Base-by-base conservation (phyloP, 331 rosid genomes). In the Dryas integrifolia region DNA sequence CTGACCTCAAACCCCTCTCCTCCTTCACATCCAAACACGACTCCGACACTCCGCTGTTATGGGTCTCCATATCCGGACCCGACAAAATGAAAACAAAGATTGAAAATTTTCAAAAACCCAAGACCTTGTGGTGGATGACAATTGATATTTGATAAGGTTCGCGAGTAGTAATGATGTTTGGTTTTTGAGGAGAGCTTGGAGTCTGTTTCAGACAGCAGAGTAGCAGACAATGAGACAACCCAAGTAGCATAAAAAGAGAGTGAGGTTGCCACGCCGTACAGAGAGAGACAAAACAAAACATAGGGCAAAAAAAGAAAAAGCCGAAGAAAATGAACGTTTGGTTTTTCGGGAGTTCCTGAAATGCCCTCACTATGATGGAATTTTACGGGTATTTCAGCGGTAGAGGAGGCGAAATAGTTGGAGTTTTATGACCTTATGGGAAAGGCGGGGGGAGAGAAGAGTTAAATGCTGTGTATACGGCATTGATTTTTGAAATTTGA, bases 1-100 rank as follows among this genome's bases (percentile, higher is more conserved):
- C 98, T 7, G 89, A 84, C 81, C 86, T 78, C 15, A 74, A 62
- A 72, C 63, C 72, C 18, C 50, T 46, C 65, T 55, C 69, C 69
- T 61, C 67, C 46, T 48, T 45, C 84, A 35, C 62, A 21, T 15
- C 48, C 59, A 48, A 24, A n/a, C 62, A 72, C 64, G 59, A 79
- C 15, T 45, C 69, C 7, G 45, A 1, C 35, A 35, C 43, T 26
- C 50, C 76, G 30, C 63, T 58, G 14, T 44, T 70, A 7, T 69
- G 72, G 69, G 50, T 66, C 66, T 68, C 77, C 79, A 69, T 58
- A 53, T 58, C 44, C 66, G 8, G 16, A 38, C 66, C 50, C 46
- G 53, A 38, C 50, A 58, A 9, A 18, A 46, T 58, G 47, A 65
- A 50, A 4, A 7, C 35, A 40, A 53, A 71, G 46, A 61, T 41